Percentiles rank a stretch among this genome's conserved stretches.
Conservation (phyloP, 176 grass and related monocot genomes). For the Zea luxurians region DNA sequence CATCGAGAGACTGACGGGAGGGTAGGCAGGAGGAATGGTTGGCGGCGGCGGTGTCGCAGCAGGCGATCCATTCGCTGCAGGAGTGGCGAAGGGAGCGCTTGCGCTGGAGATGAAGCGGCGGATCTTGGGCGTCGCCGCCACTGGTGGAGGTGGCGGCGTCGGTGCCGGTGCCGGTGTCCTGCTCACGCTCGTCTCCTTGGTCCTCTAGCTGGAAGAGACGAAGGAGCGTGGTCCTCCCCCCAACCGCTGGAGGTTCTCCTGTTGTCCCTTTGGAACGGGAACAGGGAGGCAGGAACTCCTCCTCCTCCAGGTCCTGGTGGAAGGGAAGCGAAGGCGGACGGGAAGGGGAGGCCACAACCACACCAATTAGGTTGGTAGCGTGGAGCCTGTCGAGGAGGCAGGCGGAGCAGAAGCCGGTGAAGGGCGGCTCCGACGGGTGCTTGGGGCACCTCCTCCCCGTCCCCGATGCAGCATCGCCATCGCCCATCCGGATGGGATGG, state of each 20-base stretch:
- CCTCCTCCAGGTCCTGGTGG: constrained; percentile 2
- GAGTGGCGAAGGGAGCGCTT: constrained; percentile 57
- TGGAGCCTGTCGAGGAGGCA: constrained; percentile 66
- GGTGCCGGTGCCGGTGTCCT: not conserved
- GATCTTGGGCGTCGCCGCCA: constrained; percentile 13
- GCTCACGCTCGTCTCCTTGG: constrained; percentile 19
- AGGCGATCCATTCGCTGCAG: constrained; percentile 65
- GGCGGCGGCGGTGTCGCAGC: constrained; percentile 44
- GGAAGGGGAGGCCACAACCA: constrained; percentile 10
- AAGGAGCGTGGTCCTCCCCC: constrained; percentile 51
- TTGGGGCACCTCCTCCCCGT: constrained; percentile 42
- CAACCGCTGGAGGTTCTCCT: not conserved
- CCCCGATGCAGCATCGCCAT: constrained; percentile 12
- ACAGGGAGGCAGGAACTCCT: not conserved
- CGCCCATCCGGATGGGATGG: constrained; percentile 8
- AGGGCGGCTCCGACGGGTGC: constrained; percentile 53
- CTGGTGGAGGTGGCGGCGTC: not conserved
- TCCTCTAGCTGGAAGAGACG: constrained; percentile 63
- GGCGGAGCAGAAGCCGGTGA: constrained; percentile 69
- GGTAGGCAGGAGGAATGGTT: constrained; percentile 55
- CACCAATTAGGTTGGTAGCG: constrained; percentile 21
- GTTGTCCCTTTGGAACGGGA: not conserved
- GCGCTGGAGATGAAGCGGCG: constrained; percentile 35
- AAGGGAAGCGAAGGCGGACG: not conserved
- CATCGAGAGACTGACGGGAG: constrained; percentile 69